Base-by-base conservation (phyloP, 768 basidiomycete genomes). In the Roridomyces roridus region DNA sequence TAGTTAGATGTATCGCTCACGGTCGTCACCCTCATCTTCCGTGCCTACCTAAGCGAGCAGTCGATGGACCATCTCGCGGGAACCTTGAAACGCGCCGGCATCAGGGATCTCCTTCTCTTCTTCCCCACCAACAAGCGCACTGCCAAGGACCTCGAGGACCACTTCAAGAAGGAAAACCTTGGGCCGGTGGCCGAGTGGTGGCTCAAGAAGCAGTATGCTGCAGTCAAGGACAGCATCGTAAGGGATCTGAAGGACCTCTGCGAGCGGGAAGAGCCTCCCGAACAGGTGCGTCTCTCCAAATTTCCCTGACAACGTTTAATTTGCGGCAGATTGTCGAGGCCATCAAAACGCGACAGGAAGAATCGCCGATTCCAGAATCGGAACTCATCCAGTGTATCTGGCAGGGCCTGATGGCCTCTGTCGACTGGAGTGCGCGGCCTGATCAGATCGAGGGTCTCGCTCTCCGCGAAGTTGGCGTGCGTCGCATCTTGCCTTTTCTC, bases 401-500 rank as follows among this genome's bases (percentile, higher is more conserved):
- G 95, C 86, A 89, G 66, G 94, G 92, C 20, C 83, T 98, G 51
- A 90, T 97, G 85, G 79, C 85, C 18, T 86, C 87, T 34, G 81
- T 97, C 25, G 95, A 98, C 69, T 94, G 92, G 91, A 87, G 83
- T 66, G 87, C 93, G 10, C 85, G 93, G 46, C 85, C 94, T 12
- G 95, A 98, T 70, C 96, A 97, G 72, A 89, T 96, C 65, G 95
- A 96, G 68, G 87, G 85, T 34, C 85, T 92, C 48, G 92, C 90
- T n/a, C 73, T 96, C 44, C 88, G 89, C 57, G 94, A 96, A 82
- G 86, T 96, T 58, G 85, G 84, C 59, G 96, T 95, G 69, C 60
- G 89, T 77, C 6, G 43, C 18, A 25, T 51, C 25, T 55, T 18
- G 10, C 18, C 48, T n/a, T 12, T 37, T 12, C 15, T 29, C 17